Conservation (phyloP, 2,329 filamentous ascomycete genomes). For the Verticillium klebahnii region DNA sequence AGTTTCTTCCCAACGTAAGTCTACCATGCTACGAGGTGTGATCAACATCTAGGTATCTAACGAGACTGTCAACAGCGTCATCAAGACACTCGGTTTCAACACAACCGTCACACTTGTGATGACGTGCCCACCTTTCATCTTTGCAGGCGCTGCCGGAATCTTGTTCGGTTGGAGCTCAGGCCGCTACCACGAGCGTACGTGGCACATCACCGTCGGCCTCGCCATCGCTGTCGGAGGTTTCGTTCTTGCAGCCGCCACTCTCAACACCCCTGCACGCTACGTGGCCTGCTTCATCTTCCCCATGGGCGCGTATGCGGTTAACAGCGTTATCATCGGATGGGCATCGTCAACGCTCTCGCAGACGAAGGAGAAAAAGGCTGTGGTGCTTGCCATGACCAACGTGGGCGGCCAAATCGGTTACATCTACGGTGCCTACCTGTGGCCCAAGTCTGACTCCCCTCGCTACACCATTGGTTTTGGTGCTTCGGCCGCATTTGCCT, state of each 20-base stretch:
- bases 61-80: constrained; percentile 23
- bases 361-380: constrained; percentile 45
- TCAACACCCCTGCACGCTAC: constrained; percentile 34
- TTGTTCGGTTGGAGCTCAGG: constrained; percentile 45
- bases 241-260: constrained; percentile 28
- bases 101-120: constrained; percentile 45
- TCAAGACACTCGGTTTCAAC: constrained; percentile 43
- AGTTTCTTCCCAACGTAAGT: constrained; percentile 38
- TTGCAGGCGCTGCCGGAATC: constrained; percentile 42
- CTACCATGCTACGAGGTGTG: not conserved
- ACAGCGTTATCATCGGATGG: constrained; percentile 41
- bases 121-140: constrained; percentile 47
- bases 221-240: constrained; percentile 36
- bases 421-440: constrained; percentile 47
- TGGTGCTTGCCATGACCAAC: constrained; percentile 43
- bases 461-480: constrained; percentile 40
- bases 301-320: constrained; percentile 36
- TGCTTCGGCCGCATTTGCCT: constrained; percentile 37
- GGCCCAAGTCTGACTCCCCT: constrained; percentile 38
- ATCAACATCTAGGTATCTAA: not conserved
- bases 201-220: constrained; percentile 43
- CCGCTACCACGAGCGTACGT: constrained; percentile 41
- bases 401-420: constrained; percentile 40
- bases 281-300: constrained; percentile 37
- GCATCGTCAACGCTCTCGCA: constrained; percentile 37